phyloP scores from a whole-genome alignment of 805 yeast species.

The Candida easanensis region DNA sequence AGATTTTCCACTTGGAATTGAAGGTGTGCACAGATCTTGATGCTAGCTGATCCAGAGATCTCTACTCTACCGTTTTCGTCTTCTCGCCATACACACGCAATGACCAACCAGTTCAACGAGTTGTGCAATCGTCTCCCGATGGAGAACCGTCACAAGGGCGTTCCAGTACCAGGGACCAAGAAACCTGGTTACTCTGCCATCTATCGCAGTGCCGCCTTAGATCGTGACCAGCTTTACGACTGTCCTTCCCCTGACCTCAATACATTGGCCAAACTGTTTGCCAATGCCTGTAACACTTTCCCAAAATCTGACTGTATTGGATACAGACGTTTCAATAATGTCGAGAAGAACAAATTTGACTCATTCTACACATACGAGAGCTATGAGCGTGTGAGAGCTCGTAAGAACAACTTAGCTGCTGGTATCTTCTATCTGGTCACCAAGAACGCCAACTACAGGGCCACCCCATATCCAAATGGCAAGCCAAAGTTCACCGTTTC shows the following conservation, averaged over 20 bases:
- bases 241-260: slow-evolving; percentile 26
- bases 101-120: slow-evolving; percentile 5
- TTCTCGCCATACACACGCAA: background rate
- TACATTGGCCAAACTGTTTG: slow-evolving; percentile 39
- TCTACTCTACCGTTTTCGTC: too few species aligned
- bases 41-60: too few species aligned
- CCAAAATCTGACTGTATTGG: slow-evolving; percentile 39
- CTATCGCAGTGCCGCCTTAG: slow-evolving; percentile 35
- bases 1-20: too few species aligned
- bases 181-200: slow-evolving; percentile 43
- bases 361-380: slow-evolving; percentile 25
- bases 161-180: slow-evolving; percentile 35
- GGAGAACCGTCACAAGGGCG: slow-evolving; percentile 2
- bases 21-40: too few species aligned
- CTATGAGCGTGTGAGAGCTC: slow-evolving; percentile 31
- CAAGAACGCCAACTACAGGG: slow-evolving; percentile 16
- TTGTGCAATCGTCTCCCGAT: slow-evolving; percentile 3
- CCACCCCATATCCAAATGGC: slow-evolving; percentile 3
- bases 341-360: slow-evolving; percentile 20
- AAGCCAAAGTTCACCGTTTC: slow-evolving; percentile 47
- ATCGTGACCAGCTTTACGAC: slow-evolving; percentile 23
- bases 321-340: slow-evolving; percentile 23
- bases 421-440: slow-evolving; percentile 34
- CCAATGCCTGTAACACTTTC: slow-evolving; percentile 29
- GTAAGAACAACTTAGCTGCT: slow-evolving; percentile 36